These are phyloP conservation scores for Cryphonectria naterciae DNA, from an alignment of 2,329 filamentous ascomycete genomes.

Conservation along the genomic window DNA sequence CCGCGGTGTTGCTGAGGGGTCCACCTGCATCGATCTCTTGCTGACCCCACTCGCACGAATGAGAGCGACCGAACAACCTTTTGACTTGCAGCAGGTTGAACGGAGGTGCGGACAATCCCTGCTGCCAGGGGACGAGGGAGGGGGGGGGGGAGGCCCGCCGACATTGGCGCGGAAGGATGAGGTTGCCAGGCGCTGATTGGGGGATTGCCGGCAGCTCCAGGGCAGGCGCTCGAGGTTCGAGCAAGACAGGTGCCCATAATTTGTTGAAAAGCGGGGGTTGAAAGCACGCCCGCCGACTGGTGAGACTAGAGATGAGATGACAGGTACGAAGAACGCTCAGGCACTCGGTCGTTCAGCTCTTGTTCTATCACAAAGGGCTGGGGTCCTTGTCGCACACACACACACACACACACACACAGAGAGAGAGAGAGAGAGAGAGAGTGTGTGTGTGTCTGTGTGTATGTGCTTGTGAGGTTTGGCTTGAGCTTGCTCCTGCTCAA, in stretches of 20 bases:
- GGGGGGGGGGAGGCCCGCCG: slow-evolving; percentile 9
- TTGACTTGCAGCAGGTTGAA: slow-evolving; percentile 26
- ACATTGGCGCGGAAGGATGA: slow-evolving; percentile 24
- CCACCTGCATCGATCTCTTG: slow-evolving; percentile 24
- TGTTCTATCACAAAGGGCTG: too few species aligned
- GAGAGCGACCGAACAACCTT: slow-evolving; percentile 24
- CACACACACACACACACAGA: too few species aligned
- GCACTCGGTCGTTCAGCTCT: neutral
- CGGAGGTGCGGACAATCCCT: slow-evolving; percentile 26
- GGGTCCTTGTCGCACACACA: neutral
- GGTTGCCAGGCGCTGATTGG: slow-evolving; percentile 26
- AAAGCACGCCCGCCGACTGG: slow-evolving; percentile 10
- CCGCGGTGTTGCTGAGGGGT: slow-evolving; percentile 16
- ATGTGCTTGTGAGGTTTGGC: neutral
- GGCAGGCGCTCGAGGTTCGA: slow-evolving; percentile 8
- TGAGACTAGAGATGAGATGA: slow-evolving; percentile 17
- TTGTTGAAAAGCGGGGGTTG: slow-evolving; percentile 1
- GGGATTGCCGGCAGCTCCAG: slow-evolving; percentile 18
- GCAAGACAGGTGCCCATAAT: slow-evolving; percentile 3
- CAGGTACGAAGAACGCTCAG: slow-evolving; percentile 11
- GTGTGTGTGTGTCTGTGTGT: too few species aligned
- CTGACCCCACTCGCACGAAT: slow-evolving; percentile 26
- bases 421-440: too few species aligned
- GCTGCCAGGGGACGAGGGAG: slow-evolving; percentile 7
- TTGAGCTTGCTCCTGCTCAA: neutral